A percentile compares a stretch with the other conserved stretches of the same genome.
Conservation (phyloP, 352 stramenopile genomes). For the Aphanomyces astaci region DNA sequence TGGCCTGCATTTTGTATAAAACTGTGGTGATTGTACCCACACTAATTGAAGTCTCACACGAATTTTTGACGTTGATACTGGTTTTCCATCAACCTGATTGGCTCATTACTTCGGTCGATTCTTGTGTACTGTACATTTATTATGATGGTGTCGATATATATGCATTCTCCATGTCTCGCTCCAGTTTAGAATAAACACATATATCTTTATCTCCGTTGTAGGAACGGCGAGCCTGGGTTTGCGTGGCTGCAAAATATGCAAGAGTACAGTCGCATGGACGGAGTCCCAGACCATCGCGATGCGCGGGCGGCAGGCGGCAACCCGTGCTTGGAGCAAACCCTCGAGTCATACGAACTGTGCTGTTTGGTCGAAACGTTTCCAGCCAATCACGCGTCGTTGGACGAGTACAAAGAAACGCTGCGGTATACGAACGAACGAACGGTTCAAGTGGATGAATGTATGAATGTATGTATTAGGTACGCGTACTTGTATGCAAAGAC, state of each 20-base stretch:
- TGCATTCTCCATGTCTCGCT: no score
- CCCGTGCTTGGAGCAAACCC: slow-evolving; percentile 87
- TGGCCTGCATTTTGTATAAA: no score
- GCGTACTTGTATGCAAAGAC: slow-evolving; percentile 92
- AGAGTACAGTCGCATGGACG: slow-evolving; percentile 84
- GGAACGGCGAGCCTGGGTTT: slow-evolving; percentile 89
- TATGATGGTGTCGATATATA: no score
- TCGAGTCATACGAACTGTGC: slow-evolving; percentile 92
- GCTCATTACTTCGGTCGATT: no score
- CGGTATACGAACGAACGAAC: slow-evolving; percentile 20
- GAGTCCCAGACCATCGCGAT: slow-evolving; percentile 74
- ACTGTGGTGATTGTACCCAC: no score
- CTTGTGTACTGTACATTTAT: no score
- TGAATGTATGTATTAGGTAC: slow-evolving; percentile 25
- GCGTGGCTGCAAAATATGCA: slow-evolving; percentile 94
- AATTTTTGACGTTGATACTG: no score
- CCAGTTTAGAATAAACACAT: background rate
- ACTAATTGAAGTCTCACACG: no score
- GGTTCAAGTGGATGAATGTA: background rate
- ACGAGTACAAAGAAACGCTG: slow-evolving; percentile 86
- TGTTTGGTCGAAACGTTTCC: slow-evolving; percentile 93
- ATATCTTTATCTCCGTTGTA: background rate
- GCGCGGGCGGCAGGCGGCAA: slow-evolving; percentile 78
- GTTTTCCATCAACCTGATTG: no score
- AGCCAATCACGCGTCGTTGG: slow-evolving; percentile 63